Conservation (phyloP, 768 basidiomycete genomes). For the Harrya chromipes region DNA sequence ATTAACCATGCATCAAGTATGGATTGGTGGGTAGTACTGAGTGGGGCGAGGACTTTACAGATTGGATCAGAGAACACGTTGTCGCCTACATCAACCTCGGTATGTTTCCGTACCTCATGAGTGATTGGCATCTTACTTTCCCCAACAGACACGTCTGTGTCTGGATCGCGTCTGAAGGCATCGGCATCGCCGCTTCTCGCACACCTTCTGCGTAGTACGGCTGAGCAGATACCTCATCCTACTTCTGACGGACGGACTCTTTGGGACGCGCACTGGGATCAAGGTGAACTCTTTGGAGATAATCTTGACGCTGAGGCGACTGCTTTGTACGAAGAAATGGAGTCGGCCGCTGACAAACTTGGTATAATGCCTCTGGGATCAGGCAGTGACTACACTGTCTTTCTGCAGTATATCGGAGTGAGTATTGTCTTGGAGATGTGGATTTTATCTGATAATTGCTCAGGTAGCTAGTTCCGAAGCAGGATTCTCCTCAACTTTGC, state of each 20-base stretch:
- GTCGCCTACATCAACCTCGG: conserved; percentile 89
- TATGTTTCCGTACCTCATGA: conserved; percentile 16
- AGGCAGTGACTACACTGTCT: conserved; percentile 90
- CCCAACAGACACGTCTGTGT: conserved; percentile 49
- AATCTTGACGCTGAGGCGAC: conserved; percentile 29
- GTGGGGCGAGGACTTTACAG: conserved; percentile 89
- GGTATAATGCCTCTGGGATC: conserved; percentile 68
- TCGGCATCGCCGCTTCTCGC: conserved; percentile 79
- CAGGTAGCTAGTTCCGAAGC: conserved; percentile 36
- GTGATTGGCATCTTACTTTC: conserved; percentile 25
- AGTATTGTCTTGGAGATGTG: conserved; percentile 17
- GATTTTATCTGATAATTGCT: conserved; percentile 2
- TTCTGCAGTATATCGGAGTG: conserved; percentile 77
- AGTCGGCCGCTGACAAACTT: conserved; percentile 29
- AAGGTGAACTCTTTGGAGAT: conserved; percentile 38
- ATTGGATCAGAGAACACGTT: conserved; percentile 76
- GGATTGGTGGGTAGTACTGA: conserved; percentile 87
- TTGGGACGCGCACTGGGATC: conserved; percentile 73
- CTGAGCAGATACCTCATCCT: conserved; percentile 73
- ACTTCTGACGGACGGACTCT: conserved; percentile 60
- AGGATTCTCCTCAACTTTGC: conserved; percentile 32
- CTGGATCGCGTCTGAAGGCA: conserved; percentile 49
- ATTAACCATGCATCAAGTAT: conserved; percentile 35
- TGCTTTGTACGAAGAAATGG: conserved; percentile 23
- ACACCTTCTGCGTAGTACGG: conserved; percentile 64